A percentile compares a stretch with the other conserved stretches of the same genome.
Evolutionary conservation across 23 red algal genomes (phyloP).

Genomic region (Gracilaria caudata): DNA sequence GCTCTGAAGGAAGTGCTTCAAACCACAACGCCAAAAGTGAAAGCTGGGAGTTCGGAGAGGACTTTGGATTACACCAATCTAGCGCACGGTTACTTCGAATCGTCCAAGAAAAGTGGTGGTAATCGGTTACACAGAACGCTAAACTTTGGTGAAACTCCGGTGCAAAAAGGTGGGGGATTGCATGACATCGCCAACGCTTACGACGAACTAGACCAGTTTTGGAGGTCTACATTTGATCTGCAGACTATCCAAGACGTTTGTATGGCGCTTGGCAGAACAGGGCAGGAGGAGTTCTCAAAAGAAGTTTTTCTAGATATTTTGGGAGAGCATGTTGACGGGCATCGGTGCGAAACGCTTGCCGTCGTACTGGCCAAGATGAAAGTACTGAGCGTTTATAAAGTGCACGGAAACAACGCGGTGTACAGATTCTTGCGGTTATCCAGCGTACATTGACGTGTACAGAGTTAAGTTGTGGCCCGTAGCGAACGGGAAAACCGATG

Average conservation of each 20-base stretch:
- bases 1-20: slow-evolving; percentile 39
- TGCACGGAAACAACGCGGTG: slow-evolving; percentile 13
- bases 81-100: slow-evolving; percentile 40
- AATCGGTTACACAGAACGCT: slow-evolving; percentile 31
- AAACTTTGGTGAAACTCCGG: slow-evolving; percentile 58
- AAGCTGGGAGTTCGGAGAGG: slow-evolving; percentile 27
- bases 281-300: slow-evolving; percentile 17
- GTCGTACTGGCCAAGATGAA: slow-evolving; percentile 29
- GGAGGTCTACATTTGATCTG: slow-evolving; percentile 17
- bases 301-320: slow-evolving; percentile 4
- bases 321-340: not conserved
- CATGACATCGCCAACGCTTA: not conserved
- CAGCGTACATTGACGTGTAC: too few species aligned
- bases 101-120: not conserved
- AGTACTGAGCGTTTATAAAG: slow-evolving; percentile 35
- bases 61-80: slow-evolving; percentile 43
- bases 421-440: not conserved
- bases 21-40: slow-evolving; percentile 38
- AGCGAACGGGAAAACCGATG: too few species aligned
- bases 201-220: slow-evolving; percentile 39
- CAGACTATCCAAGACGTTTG: slow-evolving; percentile 15
- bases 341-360: not conserved
- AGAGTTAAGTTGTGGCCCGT: too few species aligned
- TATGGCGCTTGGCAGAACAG: not conserved
- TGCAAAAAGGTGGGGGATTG: not conserved